Evolutionary conservation across 2,329 filamentous ascomycete genomes (phyloP).

Genomic region (Emmonsia crescens): DNA sequence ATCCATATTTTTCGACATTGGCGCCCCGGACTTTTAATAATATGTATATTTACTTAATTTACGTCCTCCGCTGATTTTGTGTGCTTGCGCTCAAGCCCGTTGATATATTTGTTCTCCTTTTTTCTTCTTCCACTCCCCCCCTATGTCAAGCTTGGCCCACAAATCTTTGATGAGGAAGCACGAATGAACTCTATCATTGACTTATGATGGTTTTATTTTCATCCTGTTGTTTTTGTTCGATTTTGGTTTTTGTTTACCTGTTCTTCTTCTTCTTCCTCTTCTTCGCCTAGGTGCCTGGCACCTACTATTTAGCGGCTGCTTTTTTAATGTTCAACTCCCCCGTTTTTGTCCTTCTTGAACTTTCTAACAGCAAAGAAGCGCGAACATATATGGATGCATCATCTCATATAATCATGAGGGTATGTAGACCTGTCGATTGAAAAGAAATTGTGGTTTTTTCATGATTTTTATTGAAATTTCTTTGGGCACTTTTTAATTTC

Average conservation of each 20-base stretch:
- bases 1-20: not conserved
- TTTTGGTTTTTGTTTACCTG: not conserved
- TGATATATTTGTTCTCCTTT: not conserved
- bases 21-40: not conserved
- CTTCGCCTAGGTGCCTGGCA: not conserved
- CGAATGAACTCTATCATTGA: not conserved
- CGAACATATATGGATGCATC: not conserved
- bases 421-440: not conserved
- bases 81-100: not conserved
- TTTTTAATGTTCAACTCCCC: not conserved
- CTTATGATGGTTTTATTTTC: not conserved
- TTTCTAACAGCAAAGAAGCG: slow-evolving; percentile 6
- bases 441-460: not conserved
- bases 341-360: not conserved
- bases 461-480: not conserved
- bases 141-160: not conserved
- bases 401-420: not conserved
- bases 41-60: not conserved
- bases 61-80: not conserved
- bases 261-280: not conserved
- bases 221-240: not conserved
- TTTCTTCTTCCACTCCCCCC: too few relatives aligned
- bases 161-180: not conserved
- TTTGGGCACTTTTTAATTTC: not conserved
- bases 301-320: not conserved